These are phyloP conservation scores for Colletotrichum lini DNA, from an alignment of 2,329 filamentous ascomycete genomes.

Conservation along the genomic window DNA sequence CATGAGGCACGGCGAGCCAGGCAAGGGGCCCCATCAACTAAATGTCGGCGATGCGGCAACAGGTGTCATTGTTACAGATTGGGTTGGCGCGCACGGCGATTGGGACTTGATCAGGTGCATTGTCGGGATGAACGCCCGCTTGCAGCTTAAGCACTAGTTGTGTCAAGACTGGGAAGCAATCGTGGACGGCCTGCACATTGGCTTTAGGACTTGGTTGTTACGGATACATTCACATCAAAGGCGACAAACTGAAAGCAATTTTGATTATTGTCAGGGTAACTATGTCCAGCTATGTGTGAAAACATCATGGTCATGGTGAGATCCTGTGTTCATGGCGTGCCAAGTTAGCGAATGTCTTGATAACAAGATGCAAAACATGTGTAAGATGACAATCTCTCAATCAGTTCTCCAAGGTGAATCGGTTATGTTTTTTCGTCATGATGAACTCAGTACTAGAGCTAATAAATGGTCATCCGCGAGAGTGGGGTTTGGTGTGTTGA, in stretches of 20 bases:
- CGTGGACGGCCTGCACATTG: constrained; percentile 1
- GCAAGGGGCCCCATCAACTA: constrained; percentile 64
- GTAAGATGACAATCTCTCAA: constrained; percentile 49
- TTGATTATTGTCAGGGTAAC: neutral
- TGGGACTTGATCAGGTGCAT: constrained; percentile 93
- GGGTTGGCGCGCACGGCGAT: constrained; percentile 88
- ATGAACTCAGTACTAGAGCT: constrained; percentile 67
- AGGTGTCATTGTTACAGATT: constrained; percentile 93
- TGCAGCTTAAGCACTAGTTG: constrained; percentile 63
- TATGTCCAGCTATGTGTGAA: neutral
- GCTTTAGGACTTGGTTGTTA: neutral
- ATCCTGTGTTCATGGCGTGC: constrained; percentile 1
- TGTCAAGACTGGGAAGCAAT: neutral
- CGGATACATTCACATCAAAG: neutral
- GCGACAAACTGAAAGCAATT: neutral
- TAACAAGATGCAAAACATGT: constrained; percentile 21
- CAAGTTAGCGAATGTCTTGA: constrained; percentile 20
- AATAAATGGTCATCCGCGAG: constrained; percentile 64
- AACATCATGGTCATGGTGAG: neutral
- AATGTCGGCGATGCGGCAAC: constrained; percentile 80
- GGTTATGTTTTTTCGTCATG: constrained; percentile 64
- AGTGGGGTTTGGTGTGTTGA: constrained; percentile 46
- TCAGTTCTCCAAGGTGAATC: constrained; percentile 77
- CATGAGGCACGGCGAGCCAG: constrained; percentile 66
- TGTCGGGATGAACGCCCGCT: constrained; percentile 88